phyloP scores from a whole-genome alignment of 1,284 basidiomycete genomes.

The Xerocomus amazonicus region DNA sequence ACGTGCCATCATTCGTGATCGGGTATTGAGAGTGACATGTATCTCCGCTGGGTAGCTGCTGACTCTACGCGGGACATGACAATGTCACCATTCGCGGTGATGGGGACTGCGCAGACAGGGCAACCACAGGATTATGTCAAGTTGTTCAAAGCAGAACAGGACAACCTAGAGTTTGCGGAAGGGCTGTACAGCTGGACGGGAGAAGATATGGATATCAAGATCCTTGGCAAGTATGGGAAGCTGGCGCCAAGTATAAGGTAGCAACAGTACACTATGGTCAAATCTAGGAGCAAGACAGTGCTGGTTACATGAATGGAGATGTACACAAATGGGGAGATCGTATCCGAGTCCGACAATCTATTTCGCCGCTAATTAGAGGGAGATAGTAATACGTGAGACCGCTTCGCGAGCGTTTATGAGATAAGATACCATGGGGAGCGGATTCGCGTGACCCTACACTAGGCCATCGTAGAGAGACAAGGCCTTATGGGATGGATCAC shows the following conservation, averaged over 20 bases:
- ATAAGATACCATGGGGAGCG: slow-evolving; percentile 21
- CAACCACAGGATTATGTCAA: slow-evolving; percentile 84
- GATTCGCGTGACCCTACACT: slow-evolving; percentile 42
- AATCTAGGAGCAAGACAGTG: slow-evolving; percentile 18
- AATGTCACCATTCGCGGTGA: slow-evolving; percentile 68
- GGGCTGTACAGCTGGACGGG: slow-evolving; percentile 82
- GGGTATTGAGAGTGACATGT: slow-evolving; percentile 13
- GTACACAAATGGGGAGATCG: slow-evolving; percentile 24
- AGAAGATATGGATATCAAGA: slow-evolving; percentile 72
- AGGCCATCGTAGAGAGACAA: slow-evolving; percentile 76
- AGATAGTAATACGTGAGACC: slow-evolving; percentile 26
- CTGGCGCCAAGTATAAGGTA: slow-evolving; percentile 29
- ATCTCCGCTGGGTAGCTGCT: slow-evolving; percentile 50
- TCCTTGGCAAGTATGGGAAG: slow-evolving; percentile 74
- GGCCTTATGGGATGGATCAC: slow-evolving; percentile 44
- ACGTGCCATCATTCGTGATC: slow-evolving; percentile 31
- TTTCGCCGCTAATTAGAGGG: slow-evolving; percentile 24
- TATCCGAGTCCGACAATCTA: slow-evolving; percentile 19
- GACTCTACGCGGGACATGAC: slow-evolving; percentile 75
- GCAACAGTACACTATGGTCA: slow-evolving; percentile 21
- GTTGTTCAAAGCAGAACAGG: slow-evolving; percentile 87
- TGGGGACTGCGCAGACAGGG: slow-evolving; percentile 48
- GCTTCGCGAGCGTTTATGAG: slow-evolving; percentile 23
- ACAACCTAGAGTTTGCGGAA: slow-evolving; percentile 90
- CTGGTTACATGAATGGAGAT: slow-evolving; percentile 27